These are phyloP conservation scores for Liriodendron chinense DNA, from an alignment of 164 flowering plant genomes.

Conservation along the genomic window DNA sequence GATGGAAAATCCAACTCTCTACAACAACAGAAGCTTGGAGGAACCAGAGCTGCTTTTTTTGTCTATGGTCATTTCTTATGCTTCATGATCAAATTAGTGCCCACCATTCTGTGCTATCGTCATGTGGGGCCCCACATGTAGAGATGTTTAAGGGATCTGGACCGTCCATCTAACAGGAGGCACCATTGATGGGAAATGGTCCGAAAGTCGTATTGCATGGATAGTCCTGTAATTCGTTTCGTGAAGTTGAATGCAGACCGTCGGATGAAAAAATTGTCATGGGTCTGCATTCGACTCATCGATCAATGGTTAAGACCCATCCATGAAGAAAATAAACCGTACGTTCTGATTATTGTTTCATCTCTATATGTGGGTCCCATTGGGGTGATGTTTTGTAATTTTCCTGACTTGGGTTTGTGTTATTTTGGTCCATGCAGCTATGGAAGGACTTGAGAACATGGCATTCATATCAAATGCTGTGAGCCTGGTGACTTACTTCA, in stretches of 20 bases:
- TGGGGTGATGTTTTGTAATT: background rate
- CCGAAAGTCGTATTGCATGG: no score
- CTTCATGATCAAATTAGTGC: background rate
- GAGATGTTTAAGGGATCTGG: no score
- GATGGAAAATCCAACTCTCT: constrained; percentile 23
- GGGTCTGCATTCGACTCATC: no score
- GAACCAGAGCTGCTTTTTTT: constrained; percentile 54
- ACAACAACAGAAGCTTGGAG: constrained; percentile 41
- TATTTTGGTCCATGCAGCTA: constrained; percentile 38
- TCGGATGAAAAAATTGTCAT: no score
- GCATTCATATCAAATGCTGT: constrained; percentile 50
- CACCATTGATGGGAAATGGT: no score
- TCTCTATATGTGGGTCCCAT: no score
- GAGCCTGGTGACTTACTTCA: constrained; percentile 65
- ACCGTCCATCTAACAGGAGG: no score
- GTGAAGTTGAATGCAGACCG: no score
- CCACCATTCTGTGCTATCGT: no score
- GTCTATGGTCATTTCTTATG: constrained; percentile 44
- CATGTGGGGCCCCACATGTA: no score
- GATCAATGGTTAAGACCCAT: background rate
- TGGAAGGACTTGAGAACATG: constrained; percentile 74
- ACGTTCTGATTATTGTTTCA: background rate
- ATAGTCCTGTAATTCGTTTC: no score
- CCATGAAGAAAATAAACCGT: background rate
- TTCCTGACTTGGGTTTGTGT: background rate